Evolutionary conservation across 176 grass and related monocot species (phyloP).

Genomic region (Raddia distichophylla): DNA sequence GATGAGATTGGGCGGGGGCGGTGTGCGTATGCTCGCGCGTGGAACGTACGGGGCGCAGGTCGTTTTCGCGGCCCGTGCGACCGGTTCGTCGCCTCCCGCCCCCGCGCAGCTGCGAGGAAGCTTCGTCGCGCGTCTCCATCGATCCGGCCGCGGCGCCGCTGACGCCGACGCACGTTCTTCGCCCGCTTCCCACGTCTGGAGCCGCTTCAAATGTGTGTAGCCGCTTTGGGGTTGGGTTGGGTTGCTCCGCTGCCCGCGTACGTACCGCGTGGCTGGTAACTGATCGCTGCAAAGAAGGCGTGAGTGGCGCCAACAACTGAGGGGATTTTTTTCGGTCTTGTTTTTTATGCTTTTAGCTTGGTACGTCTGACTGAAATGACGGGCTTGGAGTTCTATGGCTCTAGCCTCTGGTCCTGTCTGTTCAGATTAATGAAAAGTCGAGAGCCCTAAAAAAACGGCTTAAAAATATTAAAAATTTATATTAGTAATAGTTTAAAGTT

Average conservation of each 20-base stretch:
- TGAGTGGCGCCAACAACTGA: neutral
- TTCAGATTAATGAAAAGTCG: too few relatives aligned
- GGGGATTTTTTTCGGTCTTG: neutral
- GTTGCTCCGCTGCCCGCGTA: neutral
- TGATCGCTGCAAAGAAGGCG: too few relatives aligned
- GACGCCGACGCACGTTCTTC: neutral
- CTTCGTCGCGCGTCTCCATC: constrained; percentile 29
- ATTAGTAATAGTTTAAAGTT: too few relatives aligned
- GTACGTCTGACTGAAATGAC: neutral
- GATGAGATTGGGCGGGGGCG: neutral
- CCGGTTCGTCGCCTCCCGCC: neutral
- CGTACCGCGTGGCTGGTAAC: neutral
- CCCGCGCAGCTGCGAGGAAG: constrained; percentile 42
- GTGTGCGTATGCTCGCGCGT: neutral
- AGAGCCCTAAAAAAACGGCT: too few relatives aligned
- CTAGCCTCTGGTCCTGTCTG: too few relatives aligned
- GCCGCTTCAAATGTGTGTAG: too few relatives aligned
- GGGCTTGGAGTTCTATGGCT: too few relatives aligned
- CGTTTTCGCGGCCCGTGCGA: neutral
- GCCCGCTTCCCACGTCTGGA: too few relatives aligned
- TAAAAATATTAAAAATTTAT: too few relatives aligned
- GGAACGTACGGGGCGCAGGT: neutral
- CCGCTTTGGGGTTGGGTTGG: neutral
- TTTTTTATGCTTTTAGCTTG: too few relatives aligned
- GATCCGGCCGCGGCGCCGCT: neutral